These are phyloP conservation scores for Rhynchospora tenuis DNA, from an alignment of 176 grass and related monocot species.

Conservation along the genomic window DNA sequence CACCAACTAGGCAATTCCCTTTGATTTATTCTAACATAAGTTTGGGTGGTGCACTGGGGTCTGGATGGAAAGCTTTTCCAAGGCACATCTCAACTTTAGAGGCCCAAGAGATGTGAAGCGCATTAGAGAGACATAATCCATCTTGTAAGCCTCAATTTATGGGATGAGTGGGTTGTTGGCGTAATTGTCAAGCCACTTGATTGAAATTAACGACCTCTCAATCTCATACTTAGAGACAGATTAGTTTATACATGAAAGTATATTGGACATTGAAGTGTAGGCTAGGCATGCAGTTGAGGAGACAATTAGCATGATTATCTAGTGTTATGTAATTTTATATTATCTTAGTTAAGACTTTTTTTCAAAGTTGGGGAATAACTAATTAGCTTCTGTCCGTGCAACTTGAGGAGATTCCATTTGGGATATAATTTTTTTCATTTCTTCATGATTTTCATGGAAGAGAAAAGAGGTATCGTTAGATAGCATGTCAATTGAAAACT, in stretches of 20 bases:
- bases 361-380: background rate
- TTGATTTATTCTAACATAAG: background rate
- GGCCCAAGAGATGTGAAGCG: slow-evolving; percentile 16
- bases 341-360: background rate
- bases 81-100: slow-evolving; percentile 17
- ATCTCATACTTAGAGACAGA: background rate
- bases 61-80: slow-evolving; percentile 16
- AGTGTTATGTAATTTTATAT: background rate
- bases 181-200: slow-evolving; percentile 1
- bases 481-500: background rate
- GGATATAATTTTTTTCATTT: background rate
- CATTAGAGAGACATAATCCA: slow-evolving; percentile 6
- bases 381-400: background rate
- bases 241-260: background rate
- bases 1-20: background rate
- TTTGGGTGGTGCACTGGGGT: slow-evolving; percentile 6
- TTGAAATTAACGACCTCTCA: background rate
- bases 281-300: slow-evolving; percentile 17
- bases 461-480: background rate
- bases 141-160: slow-evolving; percentile 14
- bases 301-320: background rate
- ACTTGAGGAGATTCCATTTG: slow-evolving; percentile 1
- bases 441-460: background rate
- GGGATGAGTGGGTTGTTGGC: slow-evolving; percentile 9
- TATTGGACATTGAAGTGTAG: background rate